Evolutionary conservation across 169 alveolate species (phyloP).

Genomic region (Plasmodium vivax): DNA sequence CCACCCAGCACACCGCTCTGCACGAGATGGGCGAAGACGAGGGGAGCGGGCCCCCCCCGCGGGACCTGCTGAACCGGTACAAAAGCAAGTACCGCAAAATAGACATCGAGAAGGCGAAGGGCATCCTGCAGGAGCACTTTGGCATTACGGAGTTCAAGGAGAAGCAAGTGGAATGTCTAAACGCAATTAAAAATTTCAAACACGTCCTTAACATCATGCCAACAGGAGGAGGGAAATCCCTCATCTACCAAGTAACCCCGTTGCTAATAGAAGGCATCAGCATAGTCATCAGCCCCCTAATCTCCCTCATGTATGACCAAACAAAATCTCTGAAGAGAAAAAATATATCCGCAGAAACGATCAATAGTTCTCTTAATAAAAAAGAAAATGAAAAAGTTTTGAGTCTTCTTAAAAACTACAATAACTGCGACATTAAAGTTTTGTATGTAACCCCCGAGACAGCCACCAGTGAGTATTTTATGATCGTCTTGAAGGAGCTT

Average conservation of each 20-base stretch:
- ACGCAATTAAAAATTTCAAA: slow-evolving; percentile 88
- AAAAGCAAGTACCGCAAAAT: slow-evolving; percentile 31
- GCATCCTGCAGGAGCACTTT: slow-evolving; percentile 63
- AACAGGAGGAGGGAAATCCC: slow-evolving; percentile 98
- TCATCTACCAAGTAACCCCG: slow-evolving; percentile 95
- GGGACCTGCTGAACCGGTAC: slow-evolving; percentile 5
- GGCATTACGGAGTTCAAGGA: slow-evolving; percentile 83
- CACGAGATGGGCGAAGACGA: background rate
- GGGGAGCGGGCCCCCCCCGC: background rate
- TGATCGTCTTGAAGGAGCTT: slow-evolving; percentile 77
- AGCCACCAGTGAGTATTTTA: slow-evolving; percentile 79
- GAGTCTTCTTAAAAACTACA: slow-evolving; percentile 17
- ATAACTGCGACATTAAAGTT: slow-evolving; percentile 79
- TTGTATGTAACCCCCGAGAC: slow-evolving; percentile 89
- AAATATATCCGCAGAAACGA: slow-evolving; percentile 87
- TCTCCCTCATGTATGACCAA: slow-evolving; percentile 96
- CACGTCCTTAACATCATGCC: slow-evolving; percentile 95
- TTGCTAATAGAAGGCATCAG: slow-evolving; percentile 91
- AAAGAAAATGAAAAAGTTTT: slow-evolving; percentile 66
- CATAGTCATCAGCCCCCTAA: slow-evolving; percentile 95
- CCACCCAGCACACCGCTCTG: no score
- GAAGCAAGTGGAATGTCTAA: slow-evolving; percentile 92
- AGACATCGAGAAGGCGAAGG: slow-evolving; percentile 33
- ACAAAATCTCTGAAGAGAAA: slow-evolving; percentile 86
- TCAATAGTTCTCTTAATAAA: slow-evolving; percentile 72